Percentiles rank a stretch among this genome's conserved stretches.
These are phyloP conservation scores for Elymus sibiricus DNA, from an alignment of 176 grass and related monocot species.

Conservation along the genomic window DNA sequence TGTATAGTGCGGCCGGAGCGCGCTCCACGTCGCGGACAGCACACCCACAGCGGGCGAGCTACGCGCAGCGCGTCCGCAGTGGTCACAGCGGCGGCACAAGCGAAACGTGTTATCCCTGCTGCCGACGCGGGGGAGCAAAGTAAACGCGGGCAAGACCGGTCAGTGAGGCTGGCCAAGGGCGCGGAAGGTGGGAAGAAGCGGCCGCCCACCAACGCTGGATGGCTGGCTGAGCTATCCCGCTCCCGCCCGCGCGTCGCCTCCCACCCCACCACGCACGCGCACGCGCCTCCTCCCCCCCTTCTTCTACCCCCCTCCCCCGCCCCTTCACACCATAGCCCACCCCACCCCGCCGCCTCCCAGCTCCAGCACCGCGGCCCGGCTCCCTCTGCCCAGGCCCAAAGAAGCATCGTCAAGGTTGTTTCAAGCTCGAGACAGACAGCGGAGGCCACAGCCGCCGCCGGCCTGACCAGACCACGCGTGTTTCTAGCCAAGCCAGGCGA, in stretches of 20 bases:
- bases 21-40: constrained; percentile 28
- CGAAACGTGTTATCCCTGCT: constrained; percentile 27
- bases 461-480: too few species aligned
- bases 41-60: neutral
- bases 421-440: too few species aligned
- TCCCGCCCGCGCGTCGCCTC: neutral
- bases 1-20: neutral
- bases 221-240: neutral
- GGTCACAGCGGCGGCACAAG: neutral
- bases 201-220: constrained; percentile 17
- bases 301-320: neutral
- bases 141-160: constrained; percentile 22
- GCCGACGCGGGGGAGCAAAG: constrained; percentile 16
- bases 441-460: too few species aligned
- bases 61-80: neutral
- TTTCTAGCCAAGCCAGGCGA: too few species aligned
- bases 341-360: neutral
- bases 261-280: neutral
- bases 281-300: neutral
- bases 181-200: constrained; percentile 48
- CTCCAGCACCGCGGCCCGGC: neutral
- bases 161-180: neutral
- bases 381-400: neutral
- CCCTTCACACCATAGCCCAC: neutral
- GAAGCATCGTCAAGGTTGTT: too few species aligned